phyloP scores from a whole-genome alignment of 495 filamentous ascomycete genomes.

The Penicillium atrosanguineum region DNA sequence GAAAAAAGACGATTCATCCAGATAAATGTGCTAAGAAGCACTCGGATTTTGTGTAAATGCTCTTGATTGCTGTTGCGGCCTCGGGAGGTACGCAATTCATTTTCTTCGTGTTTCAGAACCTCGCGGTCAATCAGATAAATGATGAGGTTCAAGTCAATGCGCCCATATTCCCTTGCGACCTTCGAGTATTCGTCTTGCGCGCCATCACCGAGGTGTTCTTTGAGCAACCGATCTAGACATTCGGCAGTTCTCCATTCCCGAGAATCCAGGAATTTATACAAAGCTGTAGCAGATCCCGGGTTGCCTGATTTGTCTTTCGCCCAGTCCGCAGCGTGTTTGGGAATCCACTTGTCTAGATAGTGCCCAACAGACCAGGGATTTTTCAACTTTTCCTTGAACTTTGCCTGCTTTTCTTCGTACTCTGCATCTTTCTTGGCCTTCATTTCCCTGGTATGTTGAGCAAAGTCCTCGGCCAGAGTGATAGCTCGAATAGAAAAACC shows the following conservation, averaged over 20 bases:
- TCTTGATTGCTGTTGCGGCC: background rate
- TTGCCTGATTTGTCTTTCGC: background rate
- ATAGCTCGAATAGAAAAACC: background rate
- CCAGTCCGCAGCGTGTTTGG: background rate
- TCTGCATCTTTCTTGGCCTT: background rate
- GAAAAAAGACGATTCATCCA: background rate
- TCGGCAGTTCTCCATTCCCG: background rate
- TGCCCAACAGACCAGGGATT: background rate
- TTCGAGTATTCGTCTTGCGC: background rate
- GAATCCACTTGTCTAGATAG: background rate
- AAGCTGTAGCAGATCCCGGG: background rate
- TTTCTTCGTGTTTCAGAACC: background rate
- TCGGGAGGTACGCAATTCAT: background rate
- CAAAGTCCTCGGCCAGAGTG: background rate
- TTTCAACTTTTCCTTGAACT: background rate
- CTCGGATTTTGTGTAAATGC: background rate
- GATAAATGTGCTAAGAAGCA: background rate
- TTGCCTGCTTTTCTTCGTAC: no score
- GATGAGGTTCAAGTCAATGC: background rate
- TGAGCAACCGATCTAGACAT: background rate
- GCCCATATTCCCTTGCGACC: background rate
- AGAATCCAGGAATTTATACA: background rate
- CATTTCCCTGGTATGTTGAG: background rate
- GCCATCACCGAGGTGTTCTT: background rate
- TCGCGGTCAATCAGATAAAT: background rate